Percentiles rank a stretch among this genome's conserved stretches.
These are phyloP conservation scores for Candida saitoana DNA, from an alignment of 805 yeast species.

Conservation along the genomic window DNA sequence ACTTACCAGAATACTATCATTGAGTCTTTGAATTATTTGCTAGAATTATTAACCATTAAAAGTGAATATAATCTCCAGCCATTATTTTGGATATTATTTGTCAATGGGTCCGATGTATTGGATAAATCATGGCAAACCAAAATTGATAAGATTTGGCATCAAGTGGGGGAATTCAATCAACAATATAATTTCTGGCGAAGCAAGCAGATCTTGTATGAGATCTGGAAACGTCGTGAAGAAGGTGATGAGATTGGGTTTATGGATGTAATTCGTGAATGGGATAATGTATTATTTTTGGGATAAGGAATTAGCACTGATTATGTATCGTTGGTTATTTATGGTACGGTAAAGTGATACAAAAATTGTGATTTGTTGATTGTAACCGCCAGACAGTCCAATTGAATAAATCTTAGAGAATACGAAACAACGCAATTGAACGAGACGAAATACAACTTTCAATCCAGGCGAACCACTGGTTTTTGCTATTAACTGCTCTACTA, in stretches of 20 bases:
- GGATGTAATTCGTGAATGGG: conserved; percentile 56
- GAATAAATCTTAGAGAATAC: no score
- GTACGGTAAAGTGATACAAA: no score
- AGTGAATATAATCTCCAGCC: conserved; percentile 28
- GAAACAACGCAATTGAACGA: no score
- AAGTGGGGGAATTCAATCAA: conserved; percentile 14
- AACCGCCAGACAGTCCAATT: no score
- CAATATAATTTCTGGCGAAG: conserved; percentile 49
- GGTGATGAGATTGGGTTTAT: conserved; percentile 44
- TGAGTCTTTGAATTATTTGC: conserved; percentile 32
- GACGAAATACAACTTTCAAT: no score
- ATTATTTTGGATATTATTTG: conserved; percentile 46
- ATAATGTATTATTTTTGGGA: conserved; percentile 27
- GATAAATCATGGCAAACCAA: conserved; percentile 25
- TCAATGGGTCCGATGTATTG: conserved; percentile 38
- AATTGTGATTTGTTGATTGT: no score
- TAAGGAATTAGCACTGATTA: no score
- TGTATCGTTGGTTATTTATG: no score
- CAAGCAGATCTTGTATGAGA: conserved; percentile 49
- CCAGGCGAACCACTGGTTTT: no score
- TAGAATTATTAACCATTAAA: conserved; percentile 17
- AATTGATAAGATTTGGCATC: conserved; percentile 30
- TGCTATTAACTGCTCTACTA: no score
- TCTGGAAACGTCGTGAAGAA: conserved; percentile 42
- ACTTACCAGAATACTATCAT: conserved; percentile 32